phyloP scores from a whole-genome alignment of 768 basidiomycete genomes.

The Russula lepida region DNA sequence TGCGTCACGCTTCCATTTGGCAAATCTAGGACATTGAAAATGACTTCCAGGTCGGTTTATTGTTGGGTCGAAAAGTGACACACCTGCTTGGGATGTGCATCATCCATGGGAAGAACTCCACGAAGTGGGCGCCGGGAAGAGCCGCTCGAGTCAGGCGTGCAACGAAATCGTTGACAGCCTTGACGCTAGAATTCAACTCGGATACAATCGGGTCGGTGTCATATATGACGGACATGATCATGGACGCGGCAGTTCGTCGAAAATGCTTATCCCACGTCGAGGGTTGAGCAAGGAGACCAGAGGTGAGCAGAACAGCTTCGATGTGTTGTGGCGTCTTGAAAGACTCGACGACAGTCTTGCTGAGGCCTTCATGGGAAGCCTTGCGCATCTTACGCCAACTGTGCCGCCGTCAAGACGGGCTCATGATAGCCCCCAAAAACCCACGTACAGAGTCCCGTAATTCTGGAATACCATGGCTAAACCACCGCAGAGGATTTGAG shows the following conservation, averaged over 20 bases:
- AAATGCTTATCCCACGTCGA: constrained; percentile 11
- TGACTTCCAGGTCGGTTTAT: neutral
- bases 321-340: constrained; percentile 4
- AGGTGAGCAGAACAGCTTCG: constrained; percentile 15
- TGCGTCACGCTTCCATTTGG: constrained; percentile 22
- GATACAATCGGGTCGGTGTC: constrained; percentile 11
- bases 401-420: neutral
- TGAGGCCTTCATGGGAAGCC: constrained; percentile 16
- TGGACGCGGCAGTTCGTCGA: constrained; percentile 16
- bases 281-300: constrained; percentile 8
- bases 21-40: constrained; percentile 1
- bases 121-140: constrained; percentile 16
- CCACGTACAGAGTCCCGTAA: constrained; percentile 13
- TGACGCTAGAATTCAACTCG: constrained; percentile 10
- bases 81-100: constrained; percentile 16
- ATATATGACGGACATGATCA: constrained; percentile 16
- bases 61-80: neutral
- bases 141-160: constrained; percentile 12
- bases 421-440: neutral
- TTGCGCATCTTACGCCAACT: constrained; percentile 20
- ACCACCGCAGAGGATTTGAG: constrained; percentile 16
- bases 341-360: neutral
- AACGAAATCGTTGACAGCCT: constrained; percentile 16
- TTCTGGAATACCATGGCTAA: constrained; percentile 13
- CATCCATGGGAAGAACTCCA: constrained; percentile 22